phyloP scores from a whole-genome alignment of 192 early-diverging fungal genomes.

The Backusella mclennaniae region DNA sequence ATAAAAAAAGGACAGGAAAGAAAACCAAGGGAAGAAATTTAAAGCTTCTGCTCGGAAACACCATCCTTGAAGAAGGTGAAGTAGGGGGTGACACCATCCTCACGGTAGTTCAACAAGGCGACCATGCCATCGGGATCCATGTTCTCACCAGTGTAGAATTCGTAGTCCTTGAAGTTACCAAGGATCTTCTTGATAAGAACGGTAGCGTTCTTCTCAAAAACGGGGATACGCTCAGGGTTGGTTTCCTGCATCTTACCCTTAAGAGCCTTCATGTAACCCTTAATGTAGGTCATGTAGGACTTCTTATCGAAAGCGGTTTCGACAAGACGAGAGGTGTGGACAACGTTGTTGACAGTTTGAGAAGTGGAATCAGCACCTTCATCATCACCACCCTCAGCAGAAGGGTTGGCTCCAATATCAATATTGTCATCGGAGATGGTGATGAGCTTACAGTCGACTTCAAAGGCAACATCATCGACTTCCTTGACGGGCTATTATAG shows the following conservation, averaged over 20 bases:
- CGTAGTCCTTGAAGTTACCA: slow-evolving; percentile 81
- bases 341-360: slow-evolving; percentile 80
- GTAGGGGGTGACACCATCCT: slow-evolving; percentile 91
- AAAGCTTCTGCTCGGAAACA: slow-evolving; percentile 74
- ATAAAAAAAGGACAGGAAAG: not conserved
- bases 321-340: slow-evolving; percentile 76
- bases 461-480: slow-evolving; percentile 62
- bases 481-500: slow-evolving; percentile 46
- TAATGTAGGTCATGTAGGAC: slow-evolving; percentile 86
- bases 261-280: slow-evolving; percentile 90
- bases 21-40: not conserved
- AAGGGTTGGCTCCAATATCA: slow-evolving; percentile 92
- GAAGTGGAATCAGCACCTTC: slow-evolving; percentile 63
- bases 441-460: slow-evolving; percentile 81
- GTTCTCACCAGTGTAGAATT: slow-evolving; percentile 86
- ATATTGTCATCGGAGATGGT: slow-evolving; percentile 66
- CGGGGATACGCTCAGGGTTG: slow-evolving; percentile 58
- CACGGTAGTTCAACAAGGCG: slow-evolving; percentile 88
- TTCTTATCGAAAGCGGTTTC: slow-evolving; percentile 88
- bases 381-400: slow-evolving; percentile 75
- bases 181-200: slow-evolving; percentile 78
- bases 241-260: slow-evolving; percentile 57
- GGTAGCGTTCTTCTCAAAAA: slow-evolving; percentile 64
- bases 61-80: slow-evolving; percentile 91
- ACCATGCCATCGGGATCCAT: slow-evolving; percentile 90